Evolutionary conservation across 768 basidiomycete species (phyloP), one percentile per base, ranked within the genome.

Genomic region (Panellus pusillus): DNA sequence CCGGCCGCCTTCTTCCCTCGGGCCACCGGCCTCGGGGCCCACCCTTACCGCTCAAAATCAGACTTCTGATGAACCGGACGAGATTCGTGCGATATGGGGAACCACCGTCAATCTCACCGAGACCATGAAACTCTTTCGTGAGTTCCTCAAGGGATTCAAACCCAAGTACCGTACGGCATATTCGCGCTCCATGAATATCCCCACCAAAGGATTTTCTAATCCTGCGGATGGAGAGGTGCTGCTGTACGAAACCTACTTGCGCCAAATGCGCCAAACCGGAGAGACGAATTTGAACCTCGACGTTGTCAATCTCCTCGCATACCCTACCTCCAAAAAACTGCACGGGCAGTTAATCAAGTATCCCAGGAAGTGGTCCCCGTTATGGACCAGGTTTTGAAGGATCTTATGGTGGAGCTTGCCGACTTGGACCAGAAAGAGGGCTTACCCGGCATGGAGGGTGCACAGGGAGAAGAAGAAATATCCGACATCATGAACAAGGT

Each of bases 381-480:
- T 19, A 94, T 98, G 89, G 97, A 99, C 76, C 92, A 96, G 63
- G 87, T 93, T 1, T 73, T 98, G 61, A 94, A 95, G 71, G 96
- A 98, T 65, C 74, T 90, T 45, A 91, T 98, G 89, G 72, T 98
- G 47, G 91, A 93, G 61, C 66, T 89, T 39, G 92, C 91, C 0
- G 91, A 95, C 45, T 75, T 83, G 60, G 93, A 97, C 60, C 87
- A 86, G 65, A 77, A 79, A 54, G 79, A 78, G 8, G 86, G 83
- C 4, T 67, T 78, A 63, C 85, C 87, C 19, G 90, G 83, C n/a
- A 91, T 93, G 89, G 68, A 74, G 24, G 91, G 87, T 1, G 78
- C 74, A 29, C 78, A 85, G 45, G 89, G 89, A 0, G 89, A 93
- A 46, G 89, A 85, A 61, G 93, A 95, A 63, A 84, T 93, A n/a